Conservation (phyloP, 495 filamentous ascomycete genomes). For the Lineolata rhizophorae region DNA sequence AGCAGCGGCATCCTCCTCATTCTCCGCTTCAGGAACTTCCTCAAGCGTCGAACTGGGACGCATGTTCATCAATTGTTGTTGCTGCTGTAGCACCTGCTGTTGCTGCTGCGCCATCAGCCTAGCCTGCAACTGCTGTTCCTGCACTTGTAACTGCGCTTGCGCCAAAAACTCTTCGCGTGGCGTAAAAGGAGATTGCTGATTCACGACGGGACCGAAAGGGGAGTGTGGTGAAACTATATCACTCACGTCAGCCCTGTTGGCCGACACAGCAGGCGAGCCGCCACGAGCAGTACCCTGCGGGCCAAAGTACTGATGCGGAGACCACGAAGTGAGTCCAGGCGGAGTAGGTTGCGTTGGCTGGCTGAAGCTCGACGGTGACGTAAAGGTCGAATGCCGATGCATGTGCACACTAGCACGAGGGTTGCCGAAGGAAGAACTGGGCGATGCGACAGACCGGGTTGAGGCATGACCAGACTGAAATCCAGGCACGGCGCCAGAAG, state of each 20-base stretch:
- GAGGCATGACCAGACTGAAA: conserved; percentile 11
- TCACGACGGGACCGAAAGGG: conserved; percentile 9
- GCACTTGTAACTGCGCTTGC: conserved; percentile 32
- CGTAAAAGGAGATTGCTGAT: conserved; percentile 11
- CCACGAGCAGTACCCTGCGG: conserved; percentile 28
- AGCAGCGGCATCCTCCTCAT: conserved; percentile 20
- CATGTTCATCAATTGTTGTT: conserved; percentile 25
- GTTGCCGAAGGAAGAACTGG: conserved; percentile 16
- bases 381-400: conserved; percentile 19
- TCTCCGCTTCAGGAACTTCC: conserved; percentile 30
- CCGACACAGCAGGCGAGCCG: conserved; percentile 28
- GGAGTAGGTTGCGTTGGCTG: conserved; percentile 9
- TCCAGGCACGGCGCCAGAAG: conserved; percentile 8
- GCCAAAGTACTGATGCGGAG: conserved; percentile 29
- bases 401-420: conserved; percentile 15
- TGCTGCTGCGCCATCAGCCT: too few species aligned
- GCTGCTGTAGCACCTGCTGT: conserved; percentile 31
- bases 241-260: too few species aligned
- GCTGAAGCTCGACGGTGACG: conserved; percentile 12
- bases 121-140: conserved; percentile 30
- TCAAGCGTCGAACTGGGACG: conserved; percentile 28
- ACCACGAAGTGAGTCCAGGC: conserved; percentile 20
- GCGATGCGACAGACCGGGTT: conserved; percentile 17
- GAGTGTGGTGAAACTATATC: too few species aligned
- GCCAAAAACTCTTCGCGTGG: conserved; percentile 12